Evolutionary conservation across 2,329 filamentous ascomycete genomes (phyloP).

Genomic region (Epichloe festucae): DNA sequence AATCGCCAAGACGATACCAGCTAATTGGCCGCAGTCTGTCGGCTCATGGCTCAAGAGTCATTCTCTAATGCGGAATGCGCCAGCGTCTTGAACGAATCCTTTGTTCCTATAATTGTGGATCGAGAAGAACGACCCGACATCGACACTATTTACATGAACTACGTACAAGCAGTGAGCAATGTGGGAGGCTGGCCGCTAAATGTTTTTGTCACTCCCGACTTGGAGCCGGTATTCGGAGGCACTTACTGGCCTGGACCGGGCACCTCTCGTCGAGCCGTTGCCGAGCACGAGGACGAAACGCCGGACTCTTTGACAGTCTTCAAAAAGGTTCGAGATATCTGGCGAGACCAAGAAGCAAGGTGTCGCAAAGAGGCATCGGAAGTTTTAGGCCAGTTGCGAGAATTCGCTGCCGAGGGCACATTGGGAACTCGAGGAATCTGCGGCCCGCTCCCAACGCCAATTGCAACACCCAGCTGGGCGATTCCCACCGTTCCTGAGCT

Average conservation of each 20-base stretch:
- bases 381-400: conserved; percentile 65
- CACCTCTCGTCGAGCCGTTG: conserved; percentile 26
- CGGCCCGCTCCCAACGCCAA: conserved; percentile 15
- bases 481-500: conserved; percentile 17
- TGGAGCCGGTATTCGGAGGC: conserved; percentile 89
- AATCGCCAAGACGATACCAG: neutral
- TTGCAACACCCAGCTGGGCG: conserved; percentile 18
- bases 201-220: conserved; percentile 86
- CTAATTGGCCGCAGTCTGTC: conserved; percentile 46
- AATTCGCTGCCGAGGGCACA: conserved; percentile 82
- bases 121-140: conserved; percentile 88
- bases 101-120: conserved; percentile 87
- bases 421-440: conserved; percentile 33
- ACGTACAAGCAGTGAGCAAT: conserved; percentile 83
- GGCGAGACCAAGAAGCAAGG: conserved; percentile 72
- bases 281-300: conserved; percentile 39
- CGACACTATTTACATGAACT: conserved; percentile 97
- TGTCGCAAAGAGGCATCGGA: conserved; percentile 75
- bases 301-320: conserved; percentile 76
- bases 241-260: conserved; percentile 89
- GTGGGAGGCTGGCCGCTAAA: conserved; percentile 91
- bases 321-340: conserved; percentile 60
- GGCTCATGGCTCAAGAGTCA: conserved; percentile 86
- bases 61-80: conserved; percentile 78
- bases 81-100: conserved; percentile 67